Conservation (phyloP, 164 flowering plant species). For the Aristolochia fimbriata region DNA sequence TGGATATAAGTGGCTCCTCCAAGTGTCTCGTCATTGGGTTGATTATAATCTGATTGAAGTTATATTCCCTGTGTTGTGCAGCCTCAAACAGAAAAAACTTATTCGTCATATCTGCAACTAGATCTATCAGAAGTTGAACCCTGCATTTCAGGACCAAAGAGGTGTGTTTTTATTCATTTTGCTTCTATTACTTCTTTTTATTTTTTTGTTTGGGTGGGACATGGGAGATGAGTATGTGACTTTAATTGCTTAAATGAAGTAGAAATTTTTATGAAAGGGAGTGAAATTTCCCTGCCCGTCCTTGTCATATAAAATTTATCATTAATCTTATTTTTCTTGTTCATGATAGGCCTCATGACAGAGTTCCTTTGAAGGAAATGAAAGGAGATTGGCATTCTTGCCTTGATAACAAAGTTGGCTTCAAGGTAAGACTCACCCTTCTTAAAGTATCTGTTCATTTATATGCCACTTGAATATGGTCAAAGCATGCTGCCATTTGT, state of each 20-base stretch:
- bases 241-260: no score
- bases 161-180: constrained; percentile 16
- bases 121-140: constrained; percentile 68
- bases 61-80: constrained; percentile 12
- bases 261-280: background rate
- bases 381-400: constrained; percentile 85
- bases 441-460: background rate
- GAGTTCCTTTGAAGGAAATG: constrained; percentile 77
- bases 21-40: no score
- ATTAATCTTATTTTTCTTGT: background rate
- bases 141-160: constrained; percentile 75
- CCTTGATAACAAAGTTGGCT: constrained; percentile 68
- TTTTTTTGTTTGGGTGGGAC: no score
- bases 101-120: constrained; percentile 59
- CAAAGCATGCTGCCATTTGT: no score
- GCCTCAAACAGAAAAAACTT: constrained; percentile 58
- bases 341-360: constrained; percentile 65
- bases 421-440: constrained; percentile 46
- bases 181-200: no score
- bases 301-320: background rate
- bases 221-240: background rate
- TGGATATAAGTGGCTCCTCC: no score
- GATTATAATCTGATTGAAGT: no score
- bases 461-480: no score
- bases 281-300: background rate